phyloP scores from a whole-genome alignment of 306 rosid species.

The Acacia melanoxylon region DNA sequence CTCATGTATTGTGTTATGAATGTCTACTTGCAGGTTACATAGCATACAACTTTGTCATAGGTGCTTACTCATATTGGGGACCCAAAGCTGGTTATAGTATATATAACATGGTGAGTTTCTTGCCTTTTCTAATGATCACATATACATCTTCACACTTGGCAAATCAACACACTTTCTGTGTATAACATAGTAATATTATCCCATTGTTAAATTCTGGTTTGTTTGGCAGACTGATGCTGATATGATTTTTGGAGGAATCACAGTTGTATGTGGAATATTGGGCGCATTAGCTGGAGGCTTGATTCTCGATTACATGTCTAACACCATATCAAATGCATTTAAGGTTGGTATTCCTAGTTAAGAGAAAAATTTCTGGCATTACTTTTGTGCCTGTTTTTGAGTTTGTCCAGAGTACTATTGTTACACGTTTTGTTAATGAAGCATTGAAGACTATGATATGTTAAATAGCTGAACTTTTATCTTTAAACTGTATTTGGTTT shows the following conservation, averaged over 20 bases:
- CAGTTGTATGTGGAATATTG: conserved; percentile 69
- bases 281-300: conserved; percentile 84
- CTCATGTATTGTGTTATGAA: conserved; percentile 12
- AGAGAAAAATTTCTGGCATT: not conserved
- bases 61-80: conserved; percentile 94
- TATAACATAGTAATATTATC: conserved; percentile 5
- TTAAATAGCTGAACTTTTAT: not conserved
- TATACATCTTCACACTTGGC: not conserved
- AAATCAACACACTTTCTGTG: conserved; percentile 1
- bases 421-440: not conserved
- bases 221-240: conserved; percentile 74
- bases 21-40: conserved; percentile 54
- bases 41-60: conserved; percentile 78
- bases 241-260: conserved; percentile 82
- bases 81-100: conserved; percentile 83
- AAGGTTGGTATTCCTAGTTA: conserved; percentile 55
- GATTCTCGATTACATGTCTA: conserved; percentile 56
- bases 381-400: conserved; percentile 21
- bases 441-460: not conserved
- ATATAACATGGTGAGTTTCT: conserved; percentile 68
- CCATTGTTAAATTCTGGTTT: conserved; percentile 9
- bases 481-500: not conserved
- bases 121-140: conserved; percentile 12
- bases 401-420: not conserved
- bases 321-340: conserved; percentile 80